phyloP scores from a whole-genome alignment of 176 grass and related monocot species.

The Hsuehochloa calcarea region DNA sequence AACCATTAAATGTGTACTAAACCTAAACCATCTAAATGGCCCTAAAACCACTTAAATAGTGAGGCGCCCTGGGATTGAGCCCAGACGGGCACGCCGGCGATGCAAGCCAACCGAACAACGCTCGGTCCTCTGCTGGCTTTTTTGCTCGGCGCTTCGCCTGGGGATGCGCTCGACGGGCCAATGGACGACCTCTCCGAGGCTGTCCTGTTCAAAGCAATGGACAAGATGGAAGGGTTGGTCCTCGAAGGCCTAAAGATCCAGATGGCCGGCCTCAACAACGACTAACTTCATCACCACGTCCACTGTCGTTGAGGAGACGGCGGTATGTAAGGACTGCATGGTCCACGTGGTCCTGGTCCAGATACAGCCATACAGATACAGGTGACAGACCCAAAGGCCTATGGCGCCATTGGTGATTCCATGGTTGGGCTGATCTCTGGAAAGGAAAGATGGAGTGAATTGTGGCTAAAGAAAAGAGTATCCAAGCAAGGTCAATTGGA shows the following conservation, averaged over 20 bases:
- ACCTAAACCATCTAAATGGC: too few species aligned
- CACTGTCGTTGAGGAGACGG: background rate
- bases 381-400: slow-evolving; percentile 48
- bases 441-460: background rate
- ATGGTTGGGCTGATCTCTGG: slow-evolving; percentile 54
- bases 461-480: background rate
- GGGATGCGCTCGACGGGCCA: too few species aligned
- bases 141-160: too few species aligned
- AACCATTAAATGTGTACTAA: too few species aligned
- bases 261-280: slow-evolving; percentile 29
- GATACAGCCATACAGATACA: slow-evolving; percentile 86
- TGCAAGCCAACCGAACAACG: too few species aligned
- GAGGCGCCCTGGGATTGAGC: too few species aligned
- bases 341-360: slow-evolving; percentile 50
- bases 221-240: slow-evolving; percentile 45
- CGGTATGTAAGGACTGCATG: slow-evolving; percentile 20
- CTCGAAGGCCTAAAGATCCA: slow-evolving; percentile 67
- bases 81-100: too few species aligned
- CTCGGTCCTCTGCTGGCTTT: too few species aligned
- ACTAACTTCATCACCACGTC: background rate
- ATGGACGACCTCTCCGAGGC: slow-evolving; percentile 43
- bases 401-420: slow-evolving; percentile 41
- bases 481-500: background rate
- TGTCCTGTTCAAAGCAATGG: slow-evolving; percentile 41
- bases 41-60: too few species aligned